Percentiles rank a stretch among this genome's conserved stretches.
phyloP scores from a whole-genome alignment of 1,139 yeast species.

The Wickerhamiella infanticola region DNA sequence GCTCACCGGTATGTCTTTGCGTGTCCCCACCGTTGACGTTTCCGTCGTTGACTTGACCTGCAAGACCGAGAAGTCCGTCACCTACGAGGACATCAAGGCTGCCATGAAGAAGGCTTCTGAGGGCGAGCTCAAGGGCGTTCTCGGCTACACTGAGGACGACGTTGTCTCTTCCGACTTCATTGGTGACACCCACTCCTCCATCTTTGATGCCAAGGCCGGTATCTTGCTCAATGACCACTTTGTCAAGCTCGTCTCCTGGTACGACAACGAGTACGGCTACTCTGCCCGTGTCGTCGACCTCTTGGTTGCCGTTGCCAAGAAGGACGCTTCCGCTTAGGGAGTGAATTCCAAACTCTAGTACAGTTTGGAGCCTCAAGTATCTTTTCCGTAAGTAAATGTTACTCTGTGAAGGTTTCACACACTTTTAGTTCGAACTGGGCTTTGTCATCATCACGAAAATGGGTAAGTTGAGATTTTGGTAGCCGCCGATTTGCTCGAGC shows the following conservation, averaged over 20 bases:
- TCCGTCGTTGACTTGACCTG: constrained; percentile 64
- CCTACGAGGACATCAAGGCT: constrained; percentile 61
- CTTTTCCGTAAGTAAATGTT: neutral
- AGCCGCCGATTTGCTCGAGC: too few species aligned
- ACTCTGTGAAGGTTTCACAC: too few species aligned
- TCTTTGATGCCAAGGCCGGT: constrained; percentile 78
- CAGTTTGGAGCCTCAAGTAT: neutral
- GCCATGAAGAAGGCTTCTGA: constrained; percentile 57
- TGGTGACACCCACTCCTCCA: constrained; percentile 62
- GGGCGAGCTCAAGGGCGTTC: constrained; percentile 56
- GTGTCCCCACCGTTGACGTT: constrained; percentile 80
- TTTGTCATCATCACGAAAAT: neutral
- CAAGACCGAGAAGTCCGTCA: constrained; percentile 51
- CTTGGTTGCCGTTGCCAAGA: constrained; percentile 55
- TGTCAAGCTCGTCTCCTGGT: constrained; percentile 79
- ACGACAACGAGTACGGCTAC: constrained; percentile 87
- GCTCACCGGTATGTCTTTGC: constrained; percentile 77
- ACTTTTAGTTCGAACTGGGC: too few species aligned
- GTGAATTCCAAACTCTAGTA: neutral
- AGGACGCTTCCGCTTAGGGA: constrained; percentile 17
- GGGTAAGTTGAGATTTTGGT: neutral
- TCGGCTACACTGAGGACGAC: constrained; percentile 77
- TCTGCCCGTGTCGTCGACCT: constrained; percentile 84
- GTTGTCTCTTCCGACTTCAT: constrained; percentile 78
- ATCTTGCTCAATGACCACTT: constrained; percentile 67